Percentiles rank a stretch among this genome's conserved stretches.
Evolutionary conservation across 2,329 filamentous ascomycete genomes (phyloP).

Genomic region (Helicocarpus griseus): DNA sequence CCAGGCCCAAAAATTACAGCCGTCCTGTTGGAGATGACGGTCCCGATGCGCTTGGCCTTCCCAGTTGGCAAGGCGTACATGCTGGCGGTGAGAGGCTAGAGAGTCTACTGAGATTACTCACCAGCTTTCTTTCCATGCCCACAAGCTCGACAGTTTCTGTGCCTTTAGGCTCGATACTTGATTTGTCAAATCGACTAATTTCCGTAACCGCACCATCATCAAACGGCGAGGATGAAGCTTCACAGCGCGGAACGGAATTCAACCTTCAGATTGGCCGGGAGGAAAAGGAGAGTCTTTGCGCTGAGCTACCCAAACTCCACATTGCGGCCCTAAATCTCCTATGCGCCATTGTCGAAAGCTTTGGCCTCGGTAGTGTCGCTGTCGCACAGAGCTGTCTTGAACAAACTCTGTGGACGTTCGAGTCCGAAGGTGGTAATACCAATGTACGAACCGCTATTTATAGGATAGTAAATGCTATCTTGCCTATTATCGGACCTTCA

Average conservation of each 20-base stretch:
- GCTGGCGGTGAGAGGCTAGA: slow-evolving; percentile 61
- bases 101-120: slow-evolving; percentile 56
- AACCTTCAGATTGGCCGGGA: slow-evolving; percentile 67
- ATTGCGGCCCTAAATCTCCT: slow-evolving; percentile 58
- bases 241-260: slow-evolving; percentile 45
- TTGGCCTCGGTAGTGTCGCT: slow-evolving; percentile 49
- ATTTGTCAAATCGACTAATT: slow-evolving; percentile 60
- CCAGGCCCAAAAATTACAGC: slow-evolving; percentile 27
- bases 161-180: slow-evolving; percentile 57
- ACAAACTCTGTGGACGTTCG: slow-evolving; percentile 62
- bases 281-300: slow-evolving; percentile 72
- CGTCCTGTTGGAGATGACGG: slow-evolving; percentile 28
- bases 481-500: slow-evolving; percentile 55
- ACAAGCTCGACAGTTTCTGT: slow-evolving; percentile 59
- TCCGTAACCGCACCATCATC: slow-evolving; percentile 49
- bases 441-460: slow-evolving; percentile 55
- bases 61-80: slow-evolving; percentile 63
- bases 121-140: slow-evolving; percentile 51
- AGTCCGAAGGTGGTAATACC: slow-evolving; percentile 39
- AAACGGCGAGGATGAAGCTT: slow-evolving; percentile 24
- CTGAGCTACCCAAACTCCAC: slow-evolving; percentile 64
- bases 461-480: slow-evolving; percentile 44
- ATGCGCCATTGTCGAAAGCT: slow-evolving; percentile 45
- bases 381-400: slow-evolving; percentile 58
- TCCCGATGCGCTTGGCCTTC: slow-evolving; percentile 43